Base-by-base conservation (phyloP, 371 early-diverging fungal species). In the Mucor indicus region DNA sequence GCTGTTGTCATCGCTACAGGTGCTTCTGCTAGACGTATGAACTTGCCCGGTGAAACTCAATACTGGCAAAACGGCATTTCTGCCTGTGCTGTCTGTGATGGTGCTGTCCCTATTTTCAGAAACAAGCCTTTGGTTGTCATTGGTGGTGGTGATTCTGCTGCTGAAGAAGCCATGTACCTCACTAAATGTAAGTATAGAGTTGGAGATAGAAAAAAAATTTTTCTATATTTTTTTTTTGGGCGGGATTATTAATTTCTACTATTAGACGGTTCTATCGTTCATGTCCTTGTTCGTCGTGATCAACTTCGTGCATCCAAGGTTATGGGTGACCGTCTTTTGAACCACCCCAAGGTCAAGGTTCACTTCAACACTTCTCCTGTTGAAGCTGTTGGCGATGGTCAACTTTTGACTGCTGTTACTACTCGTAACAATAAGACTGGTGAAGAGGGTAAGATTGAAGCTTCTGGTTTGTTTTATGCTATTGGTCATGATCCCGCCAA, bases 21-120 rank as follows among this genome's bases (percentile, higher is more conserved):
- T 46, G 98, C 99, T 25, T 93, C 97, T 29, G 99, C 99, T 45
- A 96, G 89, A 75, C 87, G 98, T 62, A 84, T 98, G 74, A 21
- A 78, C 58, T 77, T 90, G 36, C 83, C 80, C 36, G 79, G 79
- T 48, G 74, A 74, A 24, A 65, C 68, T 12, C 58, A 53, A 12
- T 69, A 76, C 60, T 76, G 77, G 77, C 77, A 76, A 55, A 70
- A 85, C 22, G 99, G 99, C 64, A 97, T 99, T 67, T 94, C 95
- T 50, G 98, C 99, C 16, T 99, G 99, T 71, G 99, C 99, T 36
- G 98, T 98, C 29, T 99, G 99, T 82, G 99, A 99, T 73, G 99
- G 86, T 70, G 97, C 96, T 51, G 92, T 90, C 15, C 98, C 98
- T 24, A 93, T 98, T 54, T 98, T 95, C 80, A 86, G 91, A 51